Percentiles rank a stretch among this genome's conserved stretches.
Conservation (phyloP, 257 asterid genomes). For the Anisodus tanguticus region DNA sequence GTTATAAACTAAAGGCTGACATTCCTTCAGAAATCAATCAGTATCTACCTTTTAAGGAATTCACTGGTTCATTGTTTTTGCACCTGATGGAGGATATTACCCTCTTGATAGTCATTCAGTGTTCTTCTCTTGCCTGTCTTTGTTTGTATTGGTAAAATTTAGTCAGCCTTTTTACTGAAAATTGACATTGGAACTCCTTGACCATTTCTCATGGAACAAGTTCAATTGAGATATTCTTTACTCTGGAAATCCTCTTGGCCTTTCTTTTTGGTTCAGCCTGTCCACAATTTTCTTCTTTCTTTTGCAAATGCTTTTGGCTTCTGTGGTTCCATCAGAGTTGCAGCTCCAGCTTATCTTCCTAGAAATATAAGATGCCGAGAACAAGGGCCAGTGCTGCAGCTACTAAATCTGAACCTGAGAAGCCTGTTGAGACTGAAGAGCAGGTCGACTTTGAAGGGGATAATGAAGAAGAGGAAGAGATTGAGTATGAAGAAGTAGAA, state of each 20-base stretch:
- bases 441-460: slow-evolving; percentile 64
- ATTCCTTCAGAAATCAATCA: slow-evolving; percentile 50
- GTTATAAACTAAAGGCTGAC: slow-evolving; percentile 54
- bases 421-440: slow-evolving; percentile 72
- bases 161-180: slow-evolving; percentile 51
- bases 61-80: slow-evolving; percentile 64
- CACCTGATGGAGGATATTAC: slow-evolving; percentile 63
- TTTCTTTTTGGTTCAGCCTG: slow-evolving; percentile 68
- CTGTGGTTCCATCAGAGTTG: slow-evolving; percentile 77
- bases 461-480: slow-evolving; percentile 79
- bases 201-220: slow-evolving; percentile 74
- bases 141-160: slow-evolving; percentile 57
- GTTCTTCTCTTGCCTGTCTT: slow-evolving; percentile 69
- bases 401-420: slow-evolving; percentile 62
- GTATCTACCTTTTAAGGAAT: slow-evolving; percentile 57
- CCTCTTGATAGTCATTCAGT: slow-evolving; percentile 56
- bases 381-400: slow-evolving; percentile 65
- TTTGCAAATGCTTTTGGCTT: slow-evolving; percentile 85
- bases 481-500: slow-evolving; percentile 91
- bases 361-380: slow-evolving; percentile 87
- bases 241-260: slow-evolving; percentile 77
- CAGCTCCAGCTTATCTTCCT: slow-evolving; percentile 59
- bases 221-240: slow-evolving; percentile 60
- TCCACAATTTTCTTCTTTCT: slow-evolving; percentile 80
- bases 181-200: slow-evolving; percentile 69